Percentiles rank a stretch among this genome's conserved stretches.
Conservation (phyloP, 2,329 filamentous ascomycete genomes). For the Paecilomyces formosus region DNA sequence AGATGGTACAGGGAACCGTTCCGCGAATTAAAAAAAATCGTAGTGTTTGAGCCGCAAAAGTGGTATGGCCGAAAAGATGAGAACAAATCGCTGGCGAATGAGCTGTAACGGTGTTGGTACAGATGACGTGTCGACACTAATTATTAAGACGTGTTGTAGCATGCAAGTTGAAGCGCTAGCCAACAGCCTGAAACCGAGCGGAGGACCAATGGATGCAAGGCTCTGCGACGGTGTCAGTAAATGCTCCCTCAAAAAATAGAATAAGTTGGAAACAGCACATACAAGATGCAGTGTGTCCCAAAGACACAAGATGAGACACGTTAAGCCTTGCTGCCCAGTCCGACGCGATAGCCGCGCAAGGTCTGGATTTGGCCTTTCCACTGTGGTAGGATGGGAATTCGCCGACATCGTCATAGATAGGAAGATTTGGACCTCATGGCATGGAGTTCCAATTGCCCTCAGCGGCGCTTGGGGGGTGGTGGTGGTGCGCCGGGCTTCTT, state of each 20-base stretch:
- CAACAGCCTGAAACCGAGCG: not conserved
- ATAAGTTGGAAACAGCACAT: not conserved
- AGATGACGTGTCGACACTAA: conserved; percentile 1
- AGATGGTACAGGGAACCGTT: not conserved
- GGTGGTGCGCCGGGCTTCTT: conserved; percentile 40
- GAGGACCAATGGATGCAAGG: not conserved
- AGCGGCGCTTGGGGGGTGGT: conserved; percentile 33
- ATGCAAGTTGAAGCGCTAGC: not conserved
- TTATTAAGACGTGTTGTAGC: not conserved
- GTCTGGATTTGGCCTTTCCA: not conserved
- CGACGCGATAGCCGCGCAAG: not conserved
- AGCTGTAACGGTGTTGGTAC: conserved; percentile 1
- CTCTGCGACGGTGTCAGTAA: not conserved
- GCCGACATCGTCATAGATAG: not conserved
- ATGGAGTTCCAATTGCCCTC: conserved; percentile 9
- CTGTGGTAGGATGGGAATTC: not conserved
- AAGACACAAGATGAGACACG: not conserved
- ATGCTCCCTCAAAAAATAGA: not conserved
- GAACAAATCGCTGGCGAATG: not conserved
- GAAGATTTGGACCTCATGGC: not conserved
- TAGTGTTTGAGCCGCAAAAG: conserved; percentile 4
- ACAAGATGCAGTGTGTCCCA: not conserved
- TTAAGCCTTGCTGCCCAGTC: not conserved
- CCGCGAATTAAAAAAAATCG: conserved; percentile 6
- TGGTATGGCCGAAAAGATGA: not conserved